These are phyloP conservation scores for Phtheirospermum japonicum DNA, from an alignment of 257 asterid species.

Conservation along the genomic window DNA sequence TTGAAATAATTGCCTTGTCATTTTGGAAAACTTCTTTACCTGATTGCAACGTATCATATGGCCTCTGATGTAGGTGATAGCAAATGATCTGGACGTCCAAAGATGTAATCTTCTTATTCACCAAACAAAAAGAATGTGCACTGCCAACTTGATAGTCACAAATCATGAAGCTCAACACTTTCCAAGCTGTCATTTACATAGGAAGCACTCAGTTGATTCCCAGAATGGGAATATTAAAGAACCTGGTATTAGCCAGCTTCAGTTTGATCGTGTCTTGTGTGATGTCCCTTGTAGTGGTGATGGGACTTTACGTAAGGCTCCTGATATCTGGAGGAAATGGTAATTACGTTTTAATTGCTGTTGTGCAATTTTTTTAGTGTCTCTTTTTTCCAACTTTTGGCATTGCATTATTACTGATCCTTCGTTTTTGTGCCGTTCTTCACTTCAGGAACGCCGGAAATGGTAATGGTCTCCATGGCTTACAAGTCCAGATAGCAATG, in stretches of 20 bases:
- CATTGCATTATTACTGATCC: conserved; percentile 10
- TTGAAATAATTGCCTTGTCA: not conserved
- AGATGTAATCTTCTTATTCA: conserved; percentile 99
- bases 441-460: conserved; percentile 71
- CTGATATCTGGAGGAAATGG: conserved; percentile 99
- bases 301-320: conserved; percentile 98
- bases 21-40: not conserved
- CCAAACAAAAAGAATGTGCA: conserved; percentile 98
- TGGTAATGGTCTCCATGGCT: conserved; percentile 91
- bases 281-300: conserved; percentile 99
- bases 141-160: conserved; percentile 96
- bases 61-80: conserved; percentile 58
- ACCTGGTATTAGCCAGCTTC: conserved; percentile 63
- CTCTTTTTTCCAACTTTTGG: conserved; percentile 19
- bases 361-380: conserved; percentile 2
- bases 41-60: conserved; percentile 12
- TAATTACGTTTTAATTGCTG: conserved; percentile 29
- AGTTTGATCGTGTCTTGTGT: conserved; percentile 95
- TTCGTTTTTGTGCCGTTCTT: conserved; percentile 13
- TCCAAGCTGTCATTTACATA: conserved; percentile 76
- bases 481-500: conserved; percentile 96
- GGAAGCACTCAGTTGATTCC: conserved; percentile 36
- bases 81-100: conserved; percentile 94
- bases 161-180: conserved; percentile 99
- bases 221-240: conserved; percentile 42